Evolutionary conservation across 2,329 filamentous ascomycete genomes (phyloP), one percentile per base, ranked within the genome.

Genomic region (Pseudopyrenochaeta lycopersici): DNA sequence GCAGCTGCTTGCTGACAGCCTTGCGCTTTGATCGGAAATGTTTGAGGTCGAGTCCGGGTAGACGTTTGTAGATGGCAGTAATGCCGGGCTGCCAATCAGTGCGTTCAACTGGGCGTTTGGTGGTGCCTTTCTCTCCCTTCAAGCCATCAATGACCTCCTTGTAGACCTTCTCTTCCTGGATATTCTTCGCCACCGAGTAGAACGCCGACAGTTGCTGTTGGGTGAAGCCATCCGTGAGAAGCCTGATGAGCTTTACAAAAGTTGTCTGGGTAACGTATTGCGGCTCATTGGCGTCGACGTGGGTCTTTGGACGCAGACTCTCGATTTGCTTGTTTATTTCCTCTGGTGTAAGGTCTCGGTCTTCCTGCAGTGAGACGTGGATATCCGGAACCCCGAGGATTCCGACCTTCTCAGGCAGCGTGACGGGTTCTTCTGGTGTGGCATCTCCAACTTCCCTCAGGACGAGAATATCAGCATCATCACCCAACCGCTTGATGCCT

Each of bases 381-480:
- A 75, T 64, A 29, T 68, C 64, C 3, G 68, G 62, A 7, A 66
- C 58, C 21, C 66, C 52, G 3, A 52, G 23, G 7, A 53, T 20
- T 20, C 65, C 54, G 1, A 46, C 30, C 2, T 39, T 27, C 18
- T 56, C 54, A 7, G 54, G 21, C 20, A 45, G 40, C 27, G 58
- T 30, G 4, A 20, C 14, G 3, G 48, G 7, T 29, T 39, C 47
- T 10, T 42, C 38, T 7, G 32, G 23, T 15, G 41, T 29, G 7
- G 33, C 40, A 6, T 66, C 50, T 5, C 46, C 52, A 10, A 68
- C 52, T 49, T 75, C 73, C 39, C 61, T 62, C 18, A 77, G 46
- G 21, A 77, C 67, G 14, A 77, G 53, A 18, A 77, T 72, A 10
- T 74, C 67, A 30, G 74, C 66, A 47, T 73, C 68, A 38, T 66